Evolutionary conservation across 768 basidiomycete genomes (phyloP).

Genomic region (Holtermanniella nyarrowii): DNA sequence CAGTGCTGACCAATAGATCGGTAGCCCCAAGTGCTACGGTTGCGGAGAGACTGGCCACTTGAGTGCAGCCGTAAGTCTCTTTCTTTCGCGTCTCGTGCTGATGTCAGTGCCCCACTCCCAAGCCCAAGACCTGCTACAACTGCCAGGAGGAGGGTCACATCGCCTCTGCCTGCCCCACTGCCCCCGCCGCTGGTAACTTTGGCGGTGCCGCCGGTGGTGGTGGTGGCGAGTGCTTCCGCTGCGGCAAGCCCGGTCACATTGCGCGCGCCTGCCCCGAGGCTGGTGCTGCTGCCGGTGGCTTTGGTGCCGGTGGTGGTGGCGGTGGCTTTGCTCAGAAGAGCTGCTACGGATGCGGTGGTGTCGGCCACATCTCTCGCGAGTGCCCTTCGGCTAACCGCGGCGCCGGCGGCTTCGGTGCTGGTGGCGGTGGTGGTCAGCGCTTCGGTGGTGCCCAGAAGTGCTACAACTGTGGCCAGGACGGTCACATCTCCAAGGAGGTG

Average conservation of each 20-base stretch:
- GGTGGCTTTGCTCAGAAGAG: conserved; percentile 28
- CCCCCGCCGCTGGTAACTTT: conserved; percentile 24
- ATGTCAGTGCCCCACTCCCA: conserved; percentile 36
- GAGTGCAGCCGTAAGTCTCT: conserved; percentile 25
- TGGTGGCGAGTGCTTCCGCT: conserved; percentile 38
- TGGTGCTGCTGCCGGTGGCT: conserved; percentile 19
- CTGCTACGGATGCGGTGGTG: conserved; percentile 42
- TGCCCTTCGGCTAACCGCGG: conserved; percentile 11
- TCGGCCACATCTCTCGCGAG: conserved; percentile 37
- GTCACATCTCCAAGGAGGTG: conserved; percentile 41
- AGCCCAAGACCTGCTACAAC: conserved; percentile 39
- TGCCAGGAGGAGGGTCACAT: conserved; percentile 40
- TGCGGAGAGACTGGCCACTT: conserved; percentile 39
- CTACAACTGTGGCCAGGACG: conserved; percentile 40
- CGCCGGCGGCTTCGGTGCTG: not conserved
- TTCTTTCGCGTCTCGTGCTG: not conserved
- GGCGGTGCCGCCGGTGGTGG: conserved; percentile 16
- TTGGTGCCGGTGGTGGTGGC: conserved; percentile 16
- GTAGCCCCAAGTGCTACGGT: conserved; percentile 37
- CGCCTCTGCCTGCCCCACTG: conserved; percentile 34
- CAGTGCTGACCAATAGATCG: conserved; percentile 7
- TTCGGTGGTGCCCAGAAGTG: not conserved
- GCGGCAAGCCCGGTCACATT: conserved; percentile 40
- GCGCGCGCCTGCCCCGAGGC: conserved; percentile 37
- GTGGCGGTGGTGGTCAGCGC: not conserved